These are phyloP conservation scores for Metschnikowia borealis DNA, from an alignment of 805 yeast genomes.

Conservation along the genomic window DNA sequence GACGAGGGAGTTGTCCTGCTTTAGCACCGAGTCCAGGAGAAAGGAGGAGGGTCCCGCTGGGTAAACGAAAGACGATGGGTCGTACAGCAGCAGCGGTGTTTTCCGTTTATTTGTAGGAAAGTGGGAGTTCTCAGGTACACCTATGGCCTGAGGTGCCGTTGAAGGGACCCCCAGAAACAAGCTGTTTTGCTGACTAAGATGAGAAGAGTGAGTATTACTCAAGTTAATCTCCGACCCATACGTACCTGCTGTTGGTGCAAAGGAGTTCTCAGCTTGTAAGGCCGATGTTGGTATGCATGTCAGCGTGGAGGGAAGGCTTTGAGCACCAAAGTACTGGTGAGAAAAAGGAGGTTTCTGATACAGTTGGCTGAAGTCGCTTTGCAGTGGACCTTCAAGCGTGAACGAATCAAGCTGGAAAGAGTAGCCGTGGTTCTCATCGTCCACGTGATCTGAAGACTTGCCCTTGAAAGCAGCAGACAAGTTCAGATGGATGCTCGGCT, in stretches of 20 bases:
- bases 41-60: slow-evolving; percentile 10
- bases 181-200: background rate
- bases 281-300: slow-evolving; percentile 4
- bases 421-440: slow-evolving; percentile 13
- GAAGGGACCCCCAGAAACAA: slow-evolving; percentile 6
- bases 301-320: slow-evolving; percentile 2
- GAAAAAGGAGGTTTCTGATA: background rate
- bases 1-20: slow-evolving; percentile 28
- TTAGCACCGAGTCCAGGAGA: slow-evolving; percentile 11
- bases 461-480: slow-evolving; percentile 19
- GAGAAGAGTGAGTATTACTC: background rate
- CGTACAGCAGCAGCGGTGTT: slow-evolving; percentile 19
- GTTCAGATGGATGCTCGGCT: slow-evolving; percentile 13
- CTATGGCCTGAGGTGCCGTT: slow-evolving; percentile 9
- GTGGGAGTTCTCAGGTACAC: slow-evolving; percentile 8
- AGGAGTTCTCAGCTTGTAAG: background rate
- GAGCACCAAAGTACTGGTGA: background rate
- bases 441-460: background rate
- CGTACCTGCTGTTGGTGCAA: background rate
- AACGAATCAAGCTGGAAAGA: slow-evolving; percentile 44
- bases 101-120: slow-evolving; percentile 10
- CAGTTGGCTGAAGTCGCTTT: background rate
- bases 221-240: background rate
- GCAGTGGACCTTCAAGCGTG: slow-evolving; percentile 44
- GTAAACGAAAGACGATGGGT: slow-evolving; percentile 12